Evolutionary conservation across 257 asterid species (phyloP), one percentile per base, ranked within the genome.

Genomic region (Solanum chiquidenum): DNA sequence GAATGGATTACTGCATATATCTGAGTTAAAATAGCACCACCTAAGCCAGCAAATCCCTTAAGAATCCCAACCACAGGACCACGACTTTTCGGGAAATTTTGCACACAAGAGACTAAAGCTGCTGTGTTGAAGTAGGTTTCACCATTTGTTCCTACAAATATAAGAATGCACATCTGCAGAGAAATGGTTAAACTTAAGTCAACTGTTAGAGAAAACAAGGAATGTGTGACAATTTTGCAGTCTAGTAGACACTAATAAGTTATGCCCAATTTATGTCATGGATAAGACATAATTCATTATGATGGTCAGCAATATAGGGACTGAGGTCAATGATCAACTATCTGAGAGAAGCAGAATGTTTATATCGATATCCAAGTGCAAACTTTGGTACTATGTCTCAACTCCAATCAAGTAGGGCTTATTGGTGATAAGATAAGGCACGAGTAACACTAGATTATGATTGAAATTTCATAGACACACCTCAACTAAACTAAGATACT

Each of bases 41-140:
- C 73, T 66, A 94, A 62, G 71, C 98, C 98, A 1, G 95, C 96
- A 75, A 93, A 93, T 13, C 96, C 97, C 87, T 94, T 94, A 8
- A 94, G 94, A 86, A 94, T 92, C 46, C 98, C 98, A 83, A 93
- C 95, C 18, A 92, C 93, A 11, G 98, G 98, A 38, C 97, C 97
- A 2, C 96, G 94, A 83, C 90, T 93, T 88, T 90, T 92, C 6
- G 96, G 95, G 90, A 93, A 94, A 89, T 92, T 93, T 90, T 91
- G 96, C 52, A 93, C 95, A 49, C 94, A 91, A 35, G 98, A 91
- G 60, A 93, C 96, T 3, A 92, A 83, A 31, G 96, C 90, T 58
- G 89, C 94, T 34, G 95, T 93, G 60, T 94, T 93, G 91, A 94
- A 93, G 90, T 91, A 94, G 49, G 96, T 94, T 89, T 93, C 96